Conservation (phyloP, 2,329 filamentous ascomycete genomes). For the Nigrospora oryzae region DNA sequence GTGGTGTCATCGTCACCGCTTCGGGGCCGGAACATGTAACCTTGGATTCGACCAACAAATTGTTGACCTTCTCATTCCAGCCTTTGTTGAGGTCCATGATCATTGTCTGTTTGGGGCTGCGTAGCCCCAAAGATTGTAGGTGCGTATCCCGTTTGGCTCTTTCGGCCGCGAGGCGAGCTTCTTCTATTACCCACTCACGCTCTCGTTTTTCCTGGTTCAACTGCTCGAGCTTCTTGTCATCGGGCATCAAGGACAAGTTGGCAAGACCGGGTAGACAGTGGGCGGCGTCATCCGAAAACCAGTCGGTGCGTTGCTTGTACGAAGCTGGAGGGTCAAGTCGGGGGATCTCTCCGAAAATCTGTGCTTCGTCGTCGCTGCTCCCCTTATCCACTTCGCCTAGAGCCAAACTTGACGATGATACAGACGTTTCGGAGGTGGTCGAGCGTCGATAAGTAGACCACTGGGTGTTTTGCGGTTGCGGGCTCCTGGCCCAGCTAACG, state of each 20-base stretch:
- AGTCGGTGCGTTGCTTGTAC: neutral
- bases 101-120: neutral
- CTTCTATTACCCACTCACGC: neutral
- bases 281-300: neutral
- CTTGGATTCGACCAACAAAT: neutral
- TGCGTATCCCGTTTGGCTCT: neutral
- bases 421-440: too few species aligned
- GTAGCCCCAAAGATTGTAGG: neutral
- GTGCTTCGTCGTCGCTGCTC: too few species aligned
- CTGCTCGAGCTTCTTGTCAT: neutral
- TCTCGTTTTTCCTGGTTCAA: neutral
- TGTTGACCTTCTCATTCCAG: neutral
- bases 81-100: neutral
- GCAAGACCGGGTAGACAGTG: neutral
- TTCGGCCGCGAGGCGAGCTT: neutral
- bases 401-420: too few species aligned
- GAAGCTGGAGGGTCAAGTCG: neutral
- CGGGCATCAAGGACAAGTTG: neutral
- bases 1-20: constrained; percentile 39
- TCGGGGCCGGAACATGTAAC: constrained; percentile 21
- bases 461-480: too few species aligned
- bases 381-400: too few species aligned
- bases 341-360: too few species aligned
- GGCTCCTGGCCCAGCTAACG: constrained; percentile 2
- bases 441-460: too few species aligned